A percentile compares a stretch with the other conserved stretches of the same genome.
These are phyloP conservation scores for Hymenochaete sp. DNA, from an alignment of 1,284 basidiomycete genomes.

Conservation along the genomic window DNA sequence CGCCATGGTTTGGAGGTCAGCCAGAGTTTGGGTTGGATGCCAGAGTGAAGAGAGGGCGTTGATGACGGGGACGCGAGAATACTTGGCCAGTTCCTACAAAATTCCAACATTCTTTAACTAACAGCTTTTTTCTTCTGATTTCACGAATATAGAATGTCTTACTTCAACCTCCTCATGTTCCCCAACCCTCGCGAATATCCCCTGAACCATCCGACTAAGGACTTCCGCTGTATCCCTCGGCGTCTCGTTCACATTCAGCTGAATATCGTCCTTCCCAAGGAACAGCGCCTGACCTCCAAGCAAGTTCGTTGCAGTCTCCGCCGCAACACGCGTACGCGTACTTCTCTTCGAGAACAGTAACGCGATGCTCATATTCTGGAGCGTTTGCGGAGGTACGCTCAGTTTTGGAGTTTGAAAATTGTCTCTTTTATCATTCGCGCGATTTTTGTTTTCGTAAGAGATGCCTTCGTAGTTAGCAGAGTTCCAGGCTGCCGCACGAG, in stretches of 20 bases:
- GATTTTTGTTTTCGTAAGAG: no score
- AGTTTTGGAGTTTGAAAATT: conserved; percentile 31
- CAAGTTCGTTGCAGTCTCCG: conserved; percentile 70
- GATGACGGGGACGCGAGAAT: conserved; percentile 89
- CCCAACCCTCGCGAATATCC: conserved; percentile 94
- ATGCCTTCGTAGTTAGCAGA: no score
- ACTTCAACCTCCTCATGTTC: conserved; percentile 91
- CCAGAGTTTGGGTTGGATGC: conserved; percentile 95
- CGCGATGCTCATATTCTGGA: conserved; percentile 78
- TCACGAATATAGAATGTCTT: conserved; percentile 19
- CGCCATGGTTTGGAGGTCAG: conserved; percentile 85
- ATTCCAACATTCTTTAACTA: background rate
- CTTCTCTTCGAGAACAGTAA: conserved; percentile 90
- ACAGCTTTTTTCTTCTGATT: background rate
- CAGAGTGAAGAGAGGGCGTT: conserved; percentile 94
- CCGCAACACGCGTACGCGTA: conserved; percentile 85
- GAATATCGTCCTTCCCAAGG: conserved; percentile 87
- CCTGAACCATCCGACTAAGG: conserved; percentile 91
- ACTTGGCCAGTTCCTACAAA: conserved; percentile 71
- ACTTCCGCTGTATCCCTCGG: conserved; percentile 81
- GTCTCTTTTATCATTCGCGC: no score
- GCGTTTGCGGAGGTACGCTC: conserved; percentile 56
- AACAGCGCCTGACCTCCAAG: conserved; percentile 91
- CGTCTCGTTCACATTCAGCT: conserved; percentile 93
- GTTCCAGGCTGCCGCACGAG: conserved; percentile 29